These are phyloP conservation scores for Cadophora sp. DNA, from an alignment of 2,329 filamentous ascomycete genomes.

Conservation along the genomic window DNA sequence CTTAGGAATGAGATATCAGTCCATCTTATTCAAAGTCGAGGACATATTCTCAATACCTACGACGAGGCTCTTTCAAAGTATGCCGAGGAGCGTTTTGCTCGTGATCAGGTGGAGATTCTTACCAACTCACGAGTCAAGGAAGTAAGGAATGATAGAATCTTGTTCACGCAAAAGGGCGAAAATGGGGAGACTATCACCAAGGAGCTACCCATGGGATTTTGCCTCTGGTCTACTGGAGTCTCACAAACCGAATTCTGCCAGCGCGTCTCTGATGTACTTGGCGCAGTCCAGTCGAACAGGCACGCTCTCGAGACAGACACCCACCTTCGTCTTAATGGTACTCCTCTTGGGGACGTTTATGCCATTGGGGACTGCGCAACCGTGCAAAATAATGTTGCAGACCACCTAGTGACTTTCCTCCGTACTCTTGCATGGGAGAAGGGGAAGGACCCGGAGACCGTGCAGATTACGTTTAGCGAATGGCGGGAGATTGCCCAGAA, in stretches of 20 bases:
- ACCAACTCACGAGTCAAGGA: conserved; percentile 95
- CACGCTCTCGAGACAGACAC: conserved; percentile 95
- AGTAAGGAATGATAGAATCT: conserved; percentile 80
- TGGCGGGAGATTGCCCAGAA: conserved; percentile 86
- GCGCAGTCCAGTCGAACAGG: conserved; percentile 79
- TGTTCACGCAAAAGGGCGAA: conserved; percentile 83
- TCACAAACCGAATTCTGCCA: conserved; percentile 83
- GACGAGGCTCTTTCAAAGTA: conserved; percentile 93
- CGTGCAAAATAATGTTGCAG: conserved; percentile 95
- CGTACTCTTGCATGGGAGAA: conserved; percentile 90
- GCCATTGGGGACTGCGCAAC: conserved; percentile 96
- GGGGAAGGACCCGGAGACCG: conserved; percentile 86
- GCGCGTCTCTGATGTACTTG: conserved; percentile 78
- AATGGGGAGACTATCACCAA: conserved; percentile 81
- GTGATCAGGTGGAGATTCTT: conserved; percentile 89
- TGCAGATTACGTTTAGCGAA: conserved; percentile 85
- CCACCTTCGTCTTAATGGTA: conserved; percentile 86
- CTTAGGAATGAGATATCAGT: conserved; percentile 98
- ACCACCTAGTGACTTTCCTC: conserved; percentile 89
- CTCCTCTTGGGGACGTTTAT: conserved; percentile 93
- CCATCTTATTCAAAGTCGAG: conserved; percentile 92
- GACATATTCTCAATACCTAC: conserved; percentile 97
- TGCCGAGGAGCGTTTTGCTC: conserved; percentile 87
- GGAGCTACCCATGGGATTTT: conserved; percentile 94
- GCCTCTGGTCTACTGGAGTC: conserved; percentile 96